A percentile compares a stretch with the other conserved stretches of the same genome.
Conservation (phyloP, 108 stramenopile genomes). For the Cylindrotheca fusiformis region DNA sequence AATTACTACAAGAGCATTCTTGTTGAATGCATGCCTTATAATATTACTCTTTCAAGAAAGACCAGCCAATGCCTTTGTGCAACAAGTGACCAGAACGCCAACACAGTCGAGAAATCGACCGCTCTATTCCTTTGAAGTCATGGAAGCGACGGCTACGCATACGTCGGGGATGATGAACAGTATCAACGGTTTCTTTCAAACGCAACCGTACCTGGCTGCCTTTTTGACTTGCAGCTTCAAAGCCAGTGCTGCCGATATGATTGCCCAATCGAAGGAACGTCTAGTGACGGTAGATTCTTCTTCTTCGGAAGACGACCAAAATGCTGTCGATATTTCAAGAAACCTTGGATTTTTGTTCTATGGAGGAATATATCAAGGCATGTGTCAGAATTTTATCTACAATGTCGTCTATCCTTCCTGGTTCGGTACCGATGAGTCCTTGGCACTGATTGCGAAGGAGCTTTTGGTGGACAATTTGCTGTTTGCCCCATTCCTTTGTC, state of each 20-base stretch:
- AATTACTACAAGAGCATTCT: no score
- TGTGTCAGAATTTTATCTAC: slow-evolving; percentile 42
- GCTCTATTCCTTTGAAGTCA: neutral
- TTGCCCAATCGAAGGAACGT: slow-evolving; percentile 37
- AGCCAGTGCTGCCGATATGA: slow-evolving; percentile 54
- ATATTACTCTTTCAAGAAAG: neutral
- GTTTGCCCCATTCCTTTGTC: slow-evolving; percentile 38
- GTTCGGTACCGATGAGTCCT: slow-evolving; percentile 30
- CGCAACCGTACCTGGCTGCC: slow-evolving; percentile 53
- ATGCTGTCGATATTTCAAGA: slow-evolving; percentile 29
- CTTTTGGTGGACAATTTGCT: slow-evolving; percentile 45
- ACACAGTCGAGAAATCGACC: neutral
- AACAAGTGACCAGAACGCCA: neutral
- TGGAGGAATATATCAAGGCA: slow-evolving; percentile 62
- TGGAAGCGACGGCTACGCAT: neutral
- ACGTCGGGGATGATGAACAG: neutral
- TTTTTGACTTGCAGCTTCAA: slow-evolving; percentile 60
- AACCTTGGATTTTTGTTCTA: slow-evolving; percentile 49
- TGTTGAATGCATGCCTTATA: neutral
- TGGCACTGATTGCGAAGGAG: slow-evolving; percentile 18
- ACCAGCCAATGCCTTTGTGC: neutral
- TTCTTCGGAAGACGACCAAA: neutral
- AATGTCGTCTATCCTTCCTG: slow-evolving; percentile 31
- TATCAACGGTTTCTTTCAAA: slow-evolving; percentile 38
- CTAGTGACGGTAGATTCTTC: neutral